Conservation (phyloP, 331 rosid species). For the Quercus tomentella region DNA sequence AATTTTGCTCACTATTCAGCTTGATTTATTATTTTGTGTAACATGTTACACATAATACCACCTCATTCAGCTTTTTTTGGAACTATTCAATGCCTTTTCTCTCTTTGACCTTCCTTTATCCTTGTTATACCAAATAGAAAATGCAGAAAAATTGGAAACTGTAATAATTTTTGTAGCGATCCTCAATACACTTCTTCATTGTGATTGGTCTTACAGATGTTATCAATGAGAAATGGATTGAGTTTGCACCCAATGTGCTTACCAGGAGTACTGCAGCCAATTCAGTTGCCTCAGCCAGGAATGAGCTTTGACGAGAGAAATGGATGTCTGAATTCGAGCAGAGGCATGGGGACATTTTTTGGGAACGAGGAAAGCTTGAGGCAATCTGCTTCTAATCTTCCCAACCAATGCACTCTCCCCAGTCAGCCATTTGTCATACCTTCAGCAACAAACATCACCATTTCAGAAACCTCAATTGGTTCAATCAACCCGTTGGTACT, state of each 20-base stretch:
- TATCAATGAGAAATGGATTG: slow-evolving; percentile 77
- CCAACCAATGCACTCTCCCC: slow-evolving; percentile 41
- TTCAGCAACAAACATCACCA: slow-evolving; percentile 28
- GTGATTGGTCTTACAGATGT: slow-evolving; percentile 43
- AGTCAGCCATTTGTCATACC: slow-evolving; percentile 42
- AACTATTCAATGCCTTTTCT: background rate
- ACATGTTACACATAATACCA: too few relatives aligned
- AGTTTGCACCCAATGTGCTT: slow-evolving; percentile 81
- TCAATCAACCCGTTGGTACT: background rate
- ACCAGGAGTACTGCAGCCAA: slow-evolving; percentile 57
- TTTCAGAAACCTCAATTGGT: slow-evolving; percentile 38
- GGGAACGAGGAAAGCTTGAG: slow-evolving; percentile 32
- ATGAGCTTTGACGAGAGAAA: slow-evolving; percentile 44
- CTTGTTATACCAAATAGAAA: background rate
- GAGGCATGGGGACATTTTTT: slow-evolving; percentile 30
- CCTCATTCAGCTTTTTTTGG: too few relatives aligned
- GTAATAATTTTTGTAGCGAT: background rate
- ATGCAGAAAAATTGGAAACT: background rate
- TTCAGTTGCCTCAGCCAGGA: slow-evolving; percentile 46
- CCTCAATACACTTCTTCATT: slow-evolving; percentile 3
- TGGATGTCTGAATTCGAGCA: slow-evolving; percentile 37
- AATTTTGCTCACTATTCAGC: too few relatives aligned
- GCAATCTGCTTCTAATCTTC: slow-evolving; percentile 32
- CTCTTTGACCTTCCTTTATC: background rate
- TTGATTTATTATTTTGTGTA: too few relatives aligned